A percentile compares a stretch with the other conserved stretches of the same genome.
These are phyloP conservation scores for Citrus unshiu DNA, from an alignment of 345 rosid genomes.

Conservation along the genomic window DNA sequence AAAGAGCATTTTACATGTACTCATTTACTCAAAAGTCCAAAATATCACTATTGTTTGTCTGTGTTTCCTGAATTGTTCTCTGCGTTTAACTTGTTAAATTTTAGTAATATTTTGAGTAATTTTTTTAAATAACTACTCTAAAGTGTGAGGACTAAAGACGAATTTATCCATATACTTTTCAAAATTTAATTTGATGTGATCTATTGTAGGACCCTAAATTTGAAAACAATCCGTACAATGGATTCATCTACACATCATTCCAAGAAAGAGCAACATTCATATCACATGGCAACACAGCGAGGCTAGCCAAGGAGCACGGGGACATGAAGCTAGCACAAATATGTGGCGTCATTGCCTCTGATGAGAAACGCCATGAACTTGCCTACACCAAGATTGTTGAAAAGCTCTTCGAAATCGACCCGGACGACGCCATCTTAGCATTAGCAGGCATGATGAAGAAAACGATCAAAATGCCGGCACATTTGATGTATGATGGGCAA, in stretches of 20 bases:
- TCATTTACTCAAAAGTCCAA: too few relatives aligned
- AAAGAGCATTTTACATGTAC: too few relatives aligned
- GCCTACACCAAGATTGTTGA: constrained; percentile 36
- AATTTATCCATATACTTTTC: not conserved
- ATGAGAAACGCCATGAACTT: constrained; percentile 37
- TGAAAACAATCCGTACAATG: constrained; percentile 68
- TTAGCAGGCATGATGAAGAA: constrained; percentile 40
- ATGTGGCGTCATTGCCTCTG: constrained; percentile 34
- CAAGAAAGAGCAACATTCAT: constrained; percentile 76
- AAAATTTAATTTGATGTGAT: not conserved
- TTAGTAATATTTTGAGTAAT: too few relatives aligned
- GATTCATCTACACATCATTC: constrained; percentile 72
- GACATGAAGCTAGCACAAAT: constrained; percentile 34
- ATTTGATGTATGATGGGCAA: constrained; percentile 31
- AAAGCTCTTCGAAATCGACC: constrained; percentile 35
- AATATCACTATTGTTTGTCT: too few relatives aligned
- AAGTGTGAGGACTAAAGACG: too few relatives aligned
- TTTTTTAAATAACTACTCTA: too few relatives aligned
- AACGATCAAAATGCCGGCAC: constrained; percentile 31
- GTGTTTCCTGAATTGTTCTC: too few relatives aligned
- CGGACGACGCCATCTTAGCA: constrained; percentile 24
- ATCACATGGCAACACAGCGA: constrained; percentile 64
- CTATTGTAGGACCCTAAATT: constrained; percentile 55
- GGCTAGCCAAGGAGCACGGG: constrained; percentile 38
- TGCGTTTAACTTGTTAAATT: too few relatives aligned